These are phyloP conservation scores for Stachybotrys elegans DNA, from an alignment of 2,329 filamentous ascomycete genomes.

Conservation along the genomic window DNA sequence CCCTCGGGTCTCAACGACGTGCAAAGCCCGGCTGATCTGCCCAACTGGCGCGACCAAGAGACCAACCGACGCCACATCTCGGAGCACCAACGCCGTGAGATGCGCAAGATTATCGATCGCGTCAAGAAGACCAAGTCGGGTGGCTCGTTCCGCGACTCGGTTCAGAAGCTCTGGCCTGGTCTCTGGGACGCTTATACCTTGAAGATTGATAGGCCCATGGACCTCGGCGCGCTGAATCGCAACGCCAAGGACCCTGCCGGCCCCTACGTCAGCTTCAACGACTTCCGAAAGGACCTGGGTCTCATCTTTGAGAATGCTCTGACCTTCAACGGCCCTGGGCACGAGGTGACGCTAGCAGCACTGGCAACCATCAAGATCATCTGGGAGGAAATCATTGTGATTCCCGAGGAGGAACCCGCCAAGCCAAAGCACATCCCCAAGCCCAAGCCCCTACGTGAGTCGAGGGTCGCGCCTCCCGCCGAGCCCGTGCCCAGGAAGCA, in stretches of 20 bases:
- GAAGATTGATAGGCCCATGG: constrained; percentile 72
- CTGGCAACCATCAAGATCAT: constrained; percentile 51
- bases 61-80: constrained; percentile 50
- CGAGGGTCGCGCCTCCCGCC: constrained; percentile 19
- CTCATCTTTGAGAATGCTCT: constrained; percentile 76
- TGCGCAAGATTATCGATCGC: constrained; percentile 62
- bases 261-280: constrained; percentile 62
- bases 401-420: constrained; percentile 48
- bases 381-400: constrained; percentile 38
- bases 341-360: constrained; percentile 62
- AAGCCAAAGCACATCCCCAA: constrained; percentile 48
- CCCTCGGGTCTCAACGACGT: constrained; percentile 8
- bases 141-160: constrained; percentile 68
- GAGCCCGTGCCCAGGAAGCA: constrained; percentile 21
- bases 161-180: constrained; percentile 67
- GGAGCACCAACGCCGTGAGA: constrained; percentile 53
- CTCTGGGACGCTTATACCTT: constrained; percentile 71
- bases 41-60: constrained; percentile 35
- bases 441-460: constrained; percentile 30
- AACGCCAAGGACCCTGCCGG: constrained; percentile 63
- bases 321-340: constrained; percentile 75
- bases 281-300: constrained; percentile 68
- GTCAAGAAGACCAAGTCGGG: constrained; percentile 86
- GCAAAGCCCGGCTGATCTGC: constrained; percentile 23
- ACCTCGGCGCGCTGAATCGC: constrained; percentile 75